Evolutionary conservation across 805 yeast species (phyloP).

Genomic region (Isabelozyma pseudorhagii): DNA sequence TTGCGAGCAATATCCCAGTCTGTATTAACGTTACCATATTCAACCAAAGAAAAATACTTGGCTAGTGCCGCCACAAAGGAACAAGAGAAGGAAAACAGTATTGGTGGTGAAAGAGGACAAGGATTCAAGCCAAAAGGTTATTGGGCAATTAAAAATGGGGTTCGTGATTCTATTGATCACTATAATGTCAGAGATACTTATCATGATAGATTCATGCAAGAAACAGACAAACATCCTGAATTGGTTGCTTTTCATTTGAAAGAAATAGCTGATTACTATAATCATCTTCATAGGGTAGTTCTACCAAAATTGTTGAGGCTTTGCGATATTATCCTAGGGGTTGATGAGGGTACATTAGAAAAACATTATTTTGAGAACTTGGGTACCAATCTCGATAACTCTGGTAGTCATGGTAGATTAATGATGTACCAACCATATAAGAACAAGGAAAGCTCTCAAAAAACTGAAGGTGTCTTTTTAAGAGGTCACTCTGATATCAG

Average conservation of each 20-base stretch:
- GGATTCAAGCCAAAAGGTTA: constrained; percentile 29
- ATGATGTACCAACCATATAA: constrained; percentile 23
- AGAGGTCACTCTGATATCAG: constrained; percentile 30
- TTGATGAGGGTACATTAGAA: constrained; percentile 26
- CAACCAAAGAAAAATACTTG: constrained; percentile 31
- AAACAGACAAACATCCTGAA: constrained; percentile 19
- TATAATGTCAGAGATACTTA: constrained; percentile 25
- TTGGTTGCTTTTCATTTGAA: constrained; percentile 18
- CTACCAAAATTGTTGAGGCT: constrained; percentile 20
- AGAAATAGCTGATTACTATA: constrained; percentile 20
- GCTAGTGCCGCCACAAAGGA: constrained; percentile 38
- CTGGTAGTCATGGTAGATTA: constrained; percentile 28
- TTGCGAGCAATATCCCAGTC: constrained; percentile 40
- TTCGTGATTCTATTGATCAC: constrained; percentile 23
- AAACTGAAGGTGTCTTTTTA: constrained; percentile 23
- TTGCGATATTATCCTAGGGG: constrained; percentile 23
- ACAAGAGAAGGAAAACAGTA: constrained; percentile 20
- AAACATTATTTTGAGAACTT: constrained; percentile 24
- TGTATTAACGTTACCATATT: constrained; percentile 38
- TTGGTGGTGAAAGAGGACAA: constrained; percentile 28
- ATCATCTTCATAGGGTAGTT: constrained; percentile 16
- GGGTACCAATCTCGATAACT: constrained; percentile 17
- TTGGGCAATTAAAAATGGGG: constrained; percentile 29
- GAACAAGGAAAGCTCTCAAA: constrained; percentile 19
- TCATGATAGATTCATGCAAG: constrained; percentile 18